phyloP scores from a whole-genome alignment of 2,329 filamentous ascomycete genomes.

The Aureobasidium sp. region DNA sequence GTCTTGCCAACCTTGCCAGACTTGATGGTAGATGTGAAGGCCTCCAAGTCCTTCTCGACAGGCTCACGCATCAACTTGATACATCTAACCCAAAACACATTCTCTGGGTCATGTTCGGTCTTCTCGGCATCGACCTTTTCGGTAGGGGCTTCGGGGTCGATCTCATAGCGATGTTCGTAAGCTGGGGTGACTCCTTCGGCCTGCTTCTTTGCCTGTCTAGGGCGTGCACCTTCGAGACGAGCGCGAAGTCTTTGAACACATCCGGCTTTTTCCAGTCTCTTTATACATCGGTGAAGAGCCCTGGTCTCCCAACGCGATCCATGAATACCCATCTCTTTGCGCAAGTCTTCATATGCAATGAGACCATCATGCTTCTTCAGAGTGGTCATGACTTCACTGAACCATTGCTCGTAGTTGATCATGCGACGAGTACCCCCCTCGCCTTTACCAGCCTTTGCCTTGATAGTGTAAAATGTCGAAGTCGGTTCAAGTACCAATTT shows the following conservation, averaged over 20 bases:
- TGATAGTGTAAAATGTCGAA: constrained; percentile 13
- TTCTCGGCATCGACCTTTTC: background rate
- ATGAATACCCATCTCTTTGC: constrained; percentile 36
- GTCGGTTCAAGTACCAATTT: constrained; percentile 36
- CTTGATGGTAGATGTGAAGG: constrained; percentile 18
- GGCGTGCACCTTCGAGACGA: constrained; percentile 17
- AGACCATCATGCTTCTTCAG: constrained; percentile 45
- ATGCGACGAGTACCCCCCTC: constrained; percentile 13
- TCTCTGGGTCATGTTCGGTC: constrained; percentile 1
- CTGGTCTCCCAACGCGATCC: constrained; percentile 33
- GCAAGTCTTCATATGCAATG: constrained; percentile 47
- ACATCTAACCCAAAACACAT: constrained; percentile 27
- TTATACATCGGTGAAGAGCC: constrained; percentile 33
- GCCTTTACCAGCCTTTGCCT: constrained; percentile 5
- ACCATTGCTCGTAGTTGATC: constrained; percentile 44
- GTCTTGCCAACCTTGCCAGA: background rate
- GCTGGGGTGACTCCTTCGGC: background rate
- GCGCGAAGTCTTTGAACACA: constrained; percentile 34
- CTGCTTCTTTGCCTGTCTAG: background rate
- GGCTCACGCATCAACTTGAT: constrained; percentile 37
- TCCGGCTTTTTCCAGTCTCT: constrained; percentile 35
- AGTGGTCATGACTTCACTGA: constrained; percentile 41
- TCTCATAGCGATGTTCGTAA: background rate
- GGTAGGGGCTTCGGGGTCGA: background rate
- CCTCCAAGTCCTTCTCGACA: constrained; percentile 25